A percentile compares a stretch with the other conserved stretches of the same genome.
Evolutionary conservation across 331 rosid genomes (phyloP).

Genomic region (Quercus lobata): DNA sequence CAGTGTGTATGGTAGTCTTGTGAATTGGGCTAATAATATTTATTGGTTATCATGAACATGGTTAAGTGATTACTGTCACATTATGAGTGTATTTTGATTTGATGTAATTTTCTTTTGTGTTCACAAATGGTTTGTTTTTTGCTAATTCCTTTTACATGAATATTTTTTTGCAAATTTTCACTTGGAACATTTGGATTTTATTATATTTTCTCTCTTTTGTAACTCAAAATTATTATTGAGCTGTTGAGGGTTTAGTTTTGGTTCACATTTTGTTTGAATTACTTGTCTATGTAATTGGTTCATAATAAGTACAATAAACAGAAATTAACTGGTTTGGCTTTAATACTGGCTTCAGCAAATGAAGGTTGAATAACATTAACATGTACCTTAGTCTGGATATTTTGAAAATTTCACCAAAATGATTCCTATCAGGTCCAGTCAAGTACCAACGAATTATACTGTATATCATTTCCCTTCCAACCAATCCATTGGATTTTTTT

Average conservation of each 20-base stretch:
- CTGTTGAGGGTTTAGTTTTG: neutral
- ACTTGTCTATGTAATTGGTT: too few species aligned
- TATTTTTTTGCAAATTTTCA: neutral
- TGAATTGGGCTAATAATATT: too few species aligned
- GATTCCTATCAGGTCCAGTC: conserved; percentile 4
- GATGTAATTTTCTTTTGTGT: too few species aligned
- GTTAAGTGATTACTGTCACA: too few species aligned
- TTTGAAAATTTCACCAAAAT: conserved; percentile 8
- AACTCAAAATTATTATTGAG: neutral
- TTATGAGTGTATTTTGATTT: too few species aligned
- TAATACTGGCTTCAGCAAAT: neutral
- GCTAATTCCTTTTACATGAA: neutral
- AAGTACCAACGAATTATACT: conserved; percentile 1
- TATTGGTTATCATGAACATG: too few species aligned
- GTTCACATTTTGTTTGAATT: neutral
- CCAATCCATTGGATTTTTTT: conserved; percentile 12
- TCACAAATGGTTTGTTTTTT: too few species aligned
- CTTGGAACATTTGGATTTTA: neutral
- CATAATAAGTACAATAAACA: too few species aligned
- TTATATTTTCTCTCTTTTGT: neutral
- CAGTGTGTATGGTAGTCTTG: too few species aligned
- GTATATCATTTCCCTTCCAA: neutral
- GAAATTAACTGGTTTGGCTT: neutral
- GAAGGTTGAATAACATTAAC: neutral
- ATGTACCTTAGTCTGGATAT: neutral